Evolutionary conservation across 148 eudicot genomes (phyloP).

Genomic region (Nyssa sinensis): DNA sequence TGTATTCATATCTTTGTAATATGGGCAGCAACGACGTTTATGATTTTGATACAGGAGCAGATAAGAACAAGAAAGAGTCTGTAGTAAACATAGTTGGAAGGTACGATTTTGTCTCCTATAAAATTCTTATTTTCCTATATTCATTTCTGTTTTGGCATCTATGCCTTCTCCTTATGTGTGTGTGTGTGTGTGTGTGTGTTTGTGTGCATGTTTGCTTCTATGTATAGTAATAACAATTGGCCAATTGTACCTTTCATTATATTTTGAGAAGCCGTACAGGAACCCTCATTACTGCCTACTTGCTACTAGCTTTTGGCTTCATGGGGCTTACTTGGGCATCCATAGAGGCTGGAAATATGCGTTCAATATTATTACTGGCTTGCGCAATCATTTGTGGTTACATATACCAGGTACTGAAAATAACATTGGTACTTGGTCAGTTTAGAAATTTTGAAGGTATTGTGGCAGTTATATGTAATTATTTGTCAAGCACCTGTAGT

Average conservation of each 20-base stretch:
- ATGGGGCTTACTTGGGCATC: conserved; percentile 62
- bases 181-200: too few species aligned
- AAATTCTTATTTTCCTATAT: conserved; percentile 1
- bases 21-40: conserved; percentile 97
- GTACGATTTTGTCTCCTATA: conserved; percentile 29
- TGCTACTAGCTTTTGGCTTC: conserved; percentile 67
- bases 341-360: conserved; percentile 54
- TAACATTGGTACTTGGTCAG: not conserved
- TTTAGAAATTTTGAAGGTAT: conserved; percentile 1
- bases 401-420: conserved; percentile 62
- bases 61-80: conserved; percentile 87
- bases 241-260: conserved; percentile 19
- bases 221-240: conserved; percentile 9
- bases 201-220: not conserved
- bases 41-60: conserved; percentile 99
- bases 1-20: conserved; percentile 19
- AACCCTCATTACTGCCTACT: conserved; percentile 63
- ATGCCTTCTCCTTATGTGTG: not conserved
- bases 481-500: not conserved
- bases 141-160: not conserved
- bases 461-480: not conserved
- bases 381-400: conserved; percentile 81
- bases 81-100: conserved; percentile 89
- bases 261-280: conserved; percentile 67
- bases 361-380: conserved; percentile 59